phyloP scores from a whole-genome alignment of 148 eudicot genomes.

The Suaeda aralocaspica region DNA sequence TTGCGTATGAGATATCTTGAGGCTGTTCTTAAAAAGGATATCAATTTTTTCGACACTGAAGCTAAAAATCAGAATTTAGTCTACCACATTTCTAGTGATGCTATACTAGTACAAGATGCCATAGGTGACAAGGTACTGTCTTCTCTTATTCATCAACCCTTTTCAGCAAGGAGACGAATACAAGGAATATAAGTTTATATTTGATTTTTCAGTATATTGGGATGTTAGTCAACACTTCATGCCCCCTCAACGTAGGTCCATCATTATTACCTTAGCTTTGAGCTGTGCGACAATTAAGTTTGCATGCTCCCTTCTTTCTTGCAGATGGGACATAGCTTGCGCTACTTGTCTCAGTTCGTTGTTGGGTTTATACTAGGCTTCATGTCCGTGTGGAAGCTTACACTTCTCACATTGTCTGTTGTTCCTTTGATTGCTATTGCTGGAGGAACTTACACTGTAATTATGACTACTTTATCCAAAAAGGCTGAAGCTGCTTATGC shows the following conservation, averaged over 20 bases:
- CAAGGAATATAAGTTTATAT: no score
- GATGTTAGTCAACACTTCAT: no score
- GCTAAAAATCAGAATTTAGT: constrained; percentile 48
- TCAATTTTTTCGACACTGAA: constrained; percentile 62
- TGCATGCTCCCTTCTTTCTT: neutral
- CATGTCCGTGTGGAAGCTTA: constrained; percentile 61
- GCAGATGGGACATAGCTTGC: constrained; percentile 68
- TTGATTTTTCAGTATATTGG: no score
- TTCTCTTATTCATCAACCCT: neutral
- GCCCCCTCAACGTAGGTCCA: neutral
- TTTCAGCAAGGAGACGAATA: neutral
- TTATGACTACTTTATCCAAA: constrained; percentile 55
- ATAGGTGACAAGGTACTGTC: constrained; percentile 63
- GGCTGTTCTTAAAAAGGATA: constrained; percentile 52
- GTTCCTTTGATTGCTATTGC: constrained; percentile 66
- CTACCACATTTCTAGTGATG: constrained; percentile 65
- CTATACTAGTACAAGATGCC: constrained; percentile 69
- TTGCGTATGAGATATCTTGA: constrained; percentile 53
- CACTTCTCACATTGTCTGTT: constrained; percentile 57
- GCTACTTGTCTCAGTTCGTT: constrained; percentile 59
- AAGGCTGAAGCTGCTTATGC: constrained; percentile 68
- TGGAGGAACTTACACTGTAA: constrained; percentile 53
- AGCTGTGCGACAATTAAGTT: neutral
- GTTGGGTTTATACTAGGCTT: constrained; percentile 64
- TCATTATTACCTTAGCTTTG: neutral